Base-by-base conservation (phyloP, 495 filamentous ascomycete genomes). In the Cenococcum geophilum region DNA sequence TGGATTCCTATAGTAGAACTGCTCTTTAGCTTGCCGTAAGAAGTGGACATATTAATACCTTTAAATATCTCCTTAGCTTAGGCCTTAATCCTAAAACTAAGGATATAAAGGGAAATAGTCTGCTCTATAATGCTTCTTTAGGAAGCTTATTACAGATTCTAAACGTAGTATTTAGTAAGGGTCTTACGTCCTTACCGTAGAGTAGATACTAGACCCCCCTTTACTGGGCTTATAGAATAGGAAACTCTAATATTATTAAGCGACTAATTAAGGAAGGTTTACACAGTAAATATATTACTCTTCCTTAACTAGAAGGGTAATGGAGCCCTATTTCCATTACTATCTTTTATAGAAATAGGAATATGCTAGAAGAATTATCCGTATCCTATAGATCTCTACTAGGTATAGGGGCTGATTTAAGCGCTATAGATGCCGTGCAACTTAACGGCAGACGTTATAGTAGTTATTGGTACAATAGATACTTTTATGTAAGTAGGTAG, bases 401-500 rank as follows among this genome's bases (percentile, higher is more conserved):
- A 40, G n/a, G n/a, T n/a, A n/a, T n/a, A n/a, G 54, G 14, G 11
- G 22, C 21, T 3, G 54, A 22, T 18, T 8, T 21, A n/a, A n/a
- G n/a, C n/a, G n/a, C n/a, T n/a, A n/a, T n/a, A n/a, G 25, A 40
- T 56, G 4, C 23, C 40, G 32, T 18, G 22, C 54, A n/a, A 56
- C n/a, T 11, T 36, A 10, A n/a, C 5, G 32, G 54, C 21, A 56
- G 18, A 56, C 54, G 54, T 56, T 34, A 56, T 20, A 36, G 32
- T 56, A 18, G 25, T 40, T 56, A 56, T 36, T 37, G 10, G 54
- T 56, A 34, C 54, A 37, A 56, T 56, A 34, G 54, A 37, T 56
- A 34, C 21, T 56, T 56, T 56, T 34, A 56, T 56, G 54, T 56
- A 40, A 56, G 54, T n/a, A n/a, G n/a, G 21, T 55, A 56, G 32